phyloP scores from a whole-genome alignment of 768 basidiomycete species.

The Gloeophyllum trabeum region DNA sequence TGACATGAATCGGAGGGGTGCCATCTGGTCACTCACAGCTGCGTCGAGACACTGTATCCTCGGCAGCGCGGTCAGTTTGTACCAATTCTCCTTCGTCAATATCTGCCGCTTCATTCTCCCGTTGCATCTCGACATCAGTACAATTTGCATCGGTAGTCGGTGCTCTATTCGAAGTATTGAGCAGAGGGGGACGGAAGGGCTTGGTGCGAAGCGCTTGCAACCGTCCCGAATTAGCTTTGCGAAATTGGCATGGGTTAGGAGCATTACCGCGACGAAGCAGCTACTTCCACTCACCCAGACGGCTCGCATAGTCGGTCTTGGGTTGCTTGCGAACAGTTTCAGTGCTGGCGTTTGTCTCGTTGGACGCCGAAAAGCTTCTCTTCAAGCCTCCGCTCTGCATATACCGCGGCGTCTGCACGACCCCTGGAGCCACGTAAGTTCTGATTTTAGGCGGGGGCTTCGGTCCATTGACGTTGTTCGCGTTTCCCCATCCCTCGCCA shows the following conservation, averaged over 20 bases:
- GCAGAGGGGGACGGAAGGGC: no score
- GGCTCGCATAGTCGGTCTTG: no score
- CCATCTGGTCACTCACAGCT: not conserved
- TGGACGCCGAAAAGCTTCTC: not conserved
- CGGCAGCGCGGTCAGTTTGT: not conserved
- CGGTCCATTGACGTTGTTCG: not conserved
- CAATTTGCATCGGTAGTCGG: no score
- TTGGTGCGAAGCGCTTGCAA: no score
- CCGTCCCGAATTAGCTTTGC: no score
- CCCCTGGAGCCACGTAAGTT: not conserved
- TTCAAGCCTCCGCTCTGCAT: not conserved
- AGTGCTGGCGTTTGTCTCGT: not conserved
- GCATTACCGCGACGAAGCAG: no score
- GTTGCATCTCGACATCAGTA: not conserved
- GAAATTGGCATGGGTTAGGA: no score
- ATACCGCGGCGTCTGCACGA: not conserved
- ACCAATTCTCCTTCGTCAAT: not conserved
- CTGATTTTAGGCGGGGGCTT: not conserved
- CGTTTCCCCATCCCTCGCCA: not conserved
- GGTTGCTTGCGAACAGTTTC: no score
- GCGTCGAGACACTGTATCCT: not conserved
- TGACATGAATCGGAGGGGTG: slow-evolving; percentile 13
- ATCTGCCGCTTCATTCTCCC: not conserved
- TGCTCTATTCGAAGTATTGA: no score
- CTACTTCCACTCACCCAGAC: no score